Percentiles rank a stretch among this genome's conserved stretches.
phyloP scores from a whole-genome alignment of 169 alveolate genomes.

The Plasmodium chabaudi region DNA sequence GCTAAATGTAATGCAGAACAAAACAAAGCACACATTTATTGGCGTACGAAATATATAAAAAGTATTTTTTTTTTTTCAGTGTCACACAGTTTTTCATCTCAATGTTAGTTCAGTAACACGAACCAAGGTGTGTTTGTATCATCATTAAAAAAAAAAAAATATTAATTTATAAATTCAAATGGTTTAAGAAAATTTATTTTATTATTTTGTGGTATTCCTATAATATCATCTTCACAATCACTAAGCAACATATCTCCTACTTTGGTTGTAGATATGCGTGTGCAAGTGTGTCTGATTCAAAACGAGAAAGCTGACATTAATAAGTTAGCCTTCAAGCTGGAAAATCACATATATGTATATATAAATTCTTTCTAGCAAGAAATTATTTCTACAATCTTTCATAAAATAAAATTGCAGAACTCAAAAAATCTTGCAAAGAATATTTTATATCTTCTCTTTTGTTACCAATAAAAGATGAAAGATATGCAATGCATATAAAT shows the following conservation, averaged over 20 bases:
- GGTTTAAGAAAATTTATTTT: background rate
- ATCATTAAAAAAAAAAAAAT: constrained; percentile 64
- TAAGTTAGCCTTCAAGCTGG: constrained; percentile 55
- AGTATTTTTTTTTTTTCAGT: constrained; percentile 36
- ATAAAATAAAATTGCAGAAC: constrained; percentile 27
- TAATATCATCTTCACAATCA: background rate
- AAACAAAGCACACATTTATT: no score
- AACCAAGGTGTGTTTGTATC: constrained; percentile 55
- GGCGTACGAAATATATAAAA: no score
- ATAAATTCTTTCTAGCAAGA: constrained; percentile 46
- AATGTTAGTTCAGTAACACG: constrained; percentile 74
- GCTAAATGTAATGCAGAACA: no score
- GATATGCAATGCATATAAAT: no score
- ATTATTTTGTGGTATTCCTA: background rate
- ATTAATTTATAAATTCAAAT: background rate
- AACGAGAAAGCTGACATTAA: constrained; percentile 47
- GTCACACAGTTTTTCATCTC: constrained; percentile 18
- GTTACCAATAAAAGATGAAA: background rate
- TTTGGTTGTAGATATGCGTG: no score
- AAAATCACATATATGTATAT: constrained; percentile 19
- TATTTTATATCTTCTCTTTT: background rate
- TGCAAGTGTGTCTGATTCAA: constrained; percentile 19
- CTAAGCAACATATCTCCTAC: no score
- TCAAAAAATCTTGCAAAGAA: constrained; percentile 58
- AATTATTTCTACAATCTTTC: constrained; percentile 41